phyloP scores from a whole-genome alignment of 1,284 basidiomycete species.

The Rhodotorula sp. region DNA sequence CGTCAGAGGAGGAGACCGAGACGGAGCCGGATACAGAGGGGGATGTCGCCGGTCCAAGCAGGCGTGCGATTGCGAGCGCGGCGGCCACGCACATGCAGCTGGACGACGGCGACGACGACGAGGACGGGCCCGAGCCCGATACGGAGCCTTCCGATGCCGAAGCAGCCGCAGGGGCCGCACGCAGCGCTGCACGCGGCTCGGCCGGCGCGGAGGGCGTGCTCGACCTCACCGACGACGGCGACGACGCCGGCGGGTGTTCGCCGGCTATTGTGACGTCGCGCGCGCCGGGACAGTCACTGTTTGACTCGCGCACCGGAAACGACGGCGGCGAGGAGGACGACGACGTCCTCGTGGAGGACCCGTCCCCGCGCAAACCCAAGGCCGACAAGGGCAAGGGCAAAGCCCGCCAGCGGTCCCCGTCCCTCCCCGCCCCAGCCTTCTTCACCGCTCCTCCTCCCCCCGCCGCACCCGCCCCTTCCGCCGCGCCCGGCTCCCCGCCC shows the following conservation, averaged over 20 bases:
- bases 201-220: neutral
- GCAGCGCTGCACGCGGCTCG: neutral
- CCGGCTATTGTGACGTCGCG: neutral
- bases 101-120: neutral
- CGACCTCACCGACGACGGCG: constrained; percentile 24
- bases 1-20: neutral
- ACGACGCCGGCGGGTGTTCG: neutral
- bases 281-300: neutral
- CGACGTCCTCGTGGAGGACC: neutral
- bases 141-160: constrained; percentile 2
- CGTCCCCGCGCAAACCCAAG: neutral
- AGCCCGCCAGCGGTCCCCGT: neutral
- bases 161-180: neutral
- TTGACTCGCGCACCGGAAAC: too few relatives aligned
- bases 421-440: neutral
- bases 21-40: neutral
- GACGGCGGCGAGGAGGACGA: neutral
- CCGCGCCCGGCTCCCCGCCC: neutral
- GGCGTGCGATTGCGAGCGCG: too few relatives aligned
- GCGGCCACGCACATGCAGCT: neutral
- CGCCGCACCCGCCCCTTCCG: neutral
- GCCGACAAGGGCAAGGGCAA: constrained; percentile 18
- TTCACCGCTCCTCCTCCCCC: neutral
- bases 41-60: neutral
- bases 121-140: constrained; percentile 7